phyloP scores from a whole-genome alignment of 352 stramenopile species.

The Globisporangium paroecandrum region DNA sequence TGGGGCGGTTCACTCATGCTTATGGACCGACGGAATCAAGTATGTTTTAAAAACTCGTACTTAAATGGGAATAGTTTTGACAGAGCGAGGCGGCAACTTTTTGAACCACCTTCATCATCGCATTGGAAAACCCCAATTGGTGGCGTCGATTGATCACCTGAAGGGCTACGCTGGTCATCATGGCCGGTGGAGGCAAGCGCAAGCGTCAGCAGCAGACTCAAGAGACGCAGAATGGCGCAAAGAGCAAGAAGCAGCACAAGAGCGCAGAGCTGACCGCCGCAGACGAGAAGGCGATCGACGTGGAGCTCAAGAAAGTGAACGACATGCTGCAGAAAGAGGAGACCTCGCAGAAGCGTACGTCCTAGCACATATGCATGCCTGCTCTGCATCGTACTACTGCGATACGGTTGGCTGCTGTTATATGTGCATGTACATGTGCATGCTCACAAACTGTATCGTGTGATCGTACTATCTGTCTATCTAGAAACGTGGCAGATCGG shows the following conservation, averaged over 20 bases:
- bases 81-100: neutral
- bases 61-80: too few species aligned
- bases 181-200: slow-evolving; percentile 12
- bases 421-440: too few species aligned
- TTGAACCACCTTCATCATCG: slow-evolving; percentile 8
- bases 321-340: slow-evolving; percentile 61
- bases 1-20: neutral
- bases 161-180: neutral
- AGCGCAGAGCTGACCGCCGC: neutral
- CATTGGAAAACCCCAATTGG: slow-evolving; percentile 1
- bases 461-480: neutral
- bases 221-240: neutral
- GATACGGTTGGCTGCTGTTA: neutral
- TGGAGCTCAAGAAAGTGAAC: slow-evolving; percentile 46
- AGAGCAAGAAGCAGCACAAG: slow-evolving; percentile 17
- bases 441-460: neutral
- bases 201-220: slow-evolving; percentile 14
- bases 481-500: slow-evolving; percentile 84
- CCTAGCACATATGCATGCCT: neutral
- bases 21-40: neutral
- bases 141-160: slow-evolving; percentile 4
- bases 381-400: neutral
- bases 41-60: too few species aligned
- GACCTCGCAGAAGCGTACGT: slow-evolving; percentile 53
- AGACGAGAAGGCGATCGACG: slow-evolving; percentile 22